These are phyloP conservation scores for Arachnopeziza araneosa DNA, from an alignment of 2,329 filamentous ascomycete genomes.

Conservation along the genomic window DNA sequence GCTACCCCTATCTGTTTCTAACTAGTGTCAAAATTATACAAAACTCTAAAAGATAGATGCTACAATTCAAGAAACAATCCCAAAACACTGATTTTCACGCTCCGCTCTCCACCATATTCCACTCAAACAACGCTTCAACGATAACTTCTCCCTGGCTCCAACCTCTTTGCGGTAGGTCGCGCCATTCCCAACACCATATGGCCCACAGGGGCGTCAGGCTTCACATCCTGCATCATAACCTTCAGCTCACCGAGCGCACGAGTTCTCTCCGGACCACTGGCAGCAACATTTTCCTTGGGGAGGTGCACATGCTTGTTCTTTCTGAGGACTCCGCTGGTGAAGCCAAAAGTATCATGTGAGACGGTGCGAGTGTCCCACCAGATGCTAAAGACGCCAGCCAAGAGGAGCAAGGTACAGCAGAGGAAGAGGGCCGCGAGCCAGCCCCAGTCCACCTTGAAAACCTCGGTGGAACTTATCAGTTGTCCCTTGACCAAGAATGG, in stretches of 20 bases:
- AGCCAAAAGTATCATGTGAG: conserved; percentile 13
- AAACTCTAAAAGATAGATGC: no score
- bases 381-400: conserved; percentile 6
- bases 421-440: conserved; percentile 5
- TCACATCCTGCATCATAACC: conserved; percentile 19
- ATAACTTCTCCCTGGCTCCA: conserved; percentile 9
- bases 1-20: no score
- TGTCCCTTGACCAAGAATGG: not conserved
- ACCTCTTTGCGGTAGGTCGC: not conserved
- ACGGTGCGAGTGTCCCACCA: conserved; percentile 5
- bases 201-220: conserved; percentile 8
- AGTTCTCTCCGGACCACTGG: conserved; percentile 9
- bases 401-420: conserved; percentile 2
- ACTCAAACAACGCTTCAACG: not conserved
- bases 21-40: no score
- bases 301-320: conserved; percentile 11
- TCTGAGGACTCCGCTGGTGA: conserved; percentile 9
- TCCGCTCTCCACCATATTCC: no score
- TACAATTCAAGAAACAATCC: no score
- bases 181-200: conserved; percentile 14
- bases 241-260: conserved; percentile 7
- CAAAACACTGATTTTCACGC: no score
- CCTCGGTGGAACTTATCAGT: not conserved
- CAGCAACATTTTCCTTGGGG: conserved; percentile 2
- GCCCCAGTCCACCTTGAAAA: conserved; percentile 2